Percentiles rank a stretch among this genome's conserved stretches.
Conservation (phyloP, 164 flowering plant species). For the Liriodendron chinense region DNA sequence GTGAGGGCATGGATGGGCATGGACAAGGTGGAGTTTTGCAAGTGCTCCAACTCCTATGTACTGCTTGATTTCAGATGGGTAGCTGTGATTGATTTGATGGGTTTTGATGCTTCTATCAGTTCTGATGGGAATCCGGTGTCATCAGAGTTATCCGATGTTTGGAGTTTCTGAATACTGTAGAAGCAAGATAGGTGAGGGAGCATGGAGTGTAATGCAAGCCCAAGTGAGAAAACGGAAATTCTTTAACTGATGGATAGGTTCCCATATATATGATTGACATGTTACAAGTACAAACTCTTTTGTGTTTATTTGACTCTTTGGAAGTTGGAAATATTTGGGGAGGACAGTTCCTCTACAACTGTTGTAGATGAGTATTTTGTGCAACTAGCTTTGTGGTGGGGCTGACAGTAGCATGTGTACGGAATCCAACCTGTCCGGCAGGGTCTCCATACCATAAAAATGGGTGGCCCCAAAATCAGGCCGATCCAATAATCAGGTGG, state of each 20-base stretch:
- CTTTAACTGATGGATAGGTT: neutral
- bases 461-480: neutral
- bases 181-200: neutral
- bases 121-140: neutral
- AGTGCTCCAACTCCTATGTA: neutral
- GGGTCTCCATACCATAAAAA: neutral
- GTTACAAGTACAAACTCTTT: neutral
- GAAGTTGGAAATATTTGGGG: neutral
- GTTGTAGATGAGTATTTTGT: neutral
- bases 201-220: neutral
- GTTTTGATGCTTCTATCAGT: neutral
- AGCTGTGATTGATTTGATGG: neutral
- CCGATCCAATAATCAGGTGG: too few species aligned
- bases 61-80: neutral
- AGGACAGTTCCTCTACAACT: neutral
- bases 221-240: neutral
- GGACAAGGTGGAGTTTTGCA: neutral
- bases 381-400: neutral
- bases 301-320: neutral
- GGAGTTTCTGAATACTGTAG: neutral
- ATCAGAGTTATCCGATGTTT: neutral
- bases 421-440: neutral
- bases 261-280: neutral
- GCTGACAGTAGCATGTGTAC: neutral
- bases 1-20: neutral